Conservation (phyloP, 2,329 filamentous ascomycete genomes). For the Zelopaecilomyces penicillatus region DNA sequence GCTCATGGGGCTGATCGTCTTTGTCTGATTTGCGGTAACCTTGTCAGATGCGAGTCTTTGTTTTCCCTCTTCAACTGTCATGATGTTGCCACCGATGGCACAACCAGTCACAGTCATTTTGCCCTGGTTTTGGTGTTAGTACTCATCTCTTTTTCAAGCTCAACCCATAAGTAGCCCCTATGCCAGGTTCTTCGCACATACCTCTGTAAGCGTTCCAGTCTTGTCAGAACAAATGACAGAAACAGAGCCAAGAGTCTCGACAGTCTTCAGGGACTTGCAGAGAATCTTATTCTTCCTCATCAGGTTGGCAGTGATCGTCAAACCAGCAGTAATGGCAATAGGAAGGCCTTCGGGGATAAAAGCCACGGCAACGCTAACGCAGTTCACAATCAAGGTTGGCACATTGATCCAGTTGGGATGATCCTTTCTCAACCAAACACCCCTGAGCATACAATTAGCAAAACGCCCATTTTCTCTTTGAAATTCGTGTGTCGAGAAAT, state of each 20-base stretch:
- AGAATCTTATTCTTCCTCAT: constrained; percentile 71
- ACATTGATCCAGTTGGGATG: constrained; percentile 67
- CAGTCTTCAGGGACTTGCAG: constrained; percentile 72
- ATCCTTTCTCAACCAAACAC: constrained; percentile 56
- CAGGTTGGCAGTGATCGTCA: constrained; percentile 68
- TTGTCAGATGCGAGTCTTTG: constrained; percentile 25
- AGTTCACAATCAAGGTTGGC: constrained; percentile 61
- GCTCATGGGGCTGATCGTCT: constrained; percentile 23
- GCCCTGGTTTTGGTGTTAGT: constrained; percentile 36
- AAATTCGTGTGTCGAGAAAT: neutral
- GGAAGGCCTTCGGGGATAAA: constrained; percentile 58
- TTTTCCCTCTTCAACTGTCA: constrained; percentile 43
- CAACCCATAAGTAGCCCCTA: neutral
- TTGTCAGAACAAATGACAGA: constrained; percentile 71
- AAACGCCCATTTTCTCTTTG: neutral
- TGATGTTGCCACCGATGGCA: constrained; percentile 43
- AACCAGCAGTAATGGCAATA: constrained; percentile 58
- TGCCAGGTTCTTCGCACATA: constrained; percentile 12
- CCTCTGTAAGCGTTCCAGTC: constrained; percentile 60
- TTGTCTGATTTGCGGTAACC: constrained; percentile 5
- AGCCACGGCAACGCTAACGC: constrained; percentile 63
- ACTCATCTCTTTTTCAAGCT: neutral
- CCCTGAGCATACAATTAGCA: constrained; percentile 36
- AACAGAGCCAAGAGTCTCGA: constrained; percentile 66
- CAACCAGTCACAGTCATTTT: constrained; percentile 67